Conservation (phyloP, 2,329 filamentous ascomycete genomes). For the Fusarium newnesense region DNA sequence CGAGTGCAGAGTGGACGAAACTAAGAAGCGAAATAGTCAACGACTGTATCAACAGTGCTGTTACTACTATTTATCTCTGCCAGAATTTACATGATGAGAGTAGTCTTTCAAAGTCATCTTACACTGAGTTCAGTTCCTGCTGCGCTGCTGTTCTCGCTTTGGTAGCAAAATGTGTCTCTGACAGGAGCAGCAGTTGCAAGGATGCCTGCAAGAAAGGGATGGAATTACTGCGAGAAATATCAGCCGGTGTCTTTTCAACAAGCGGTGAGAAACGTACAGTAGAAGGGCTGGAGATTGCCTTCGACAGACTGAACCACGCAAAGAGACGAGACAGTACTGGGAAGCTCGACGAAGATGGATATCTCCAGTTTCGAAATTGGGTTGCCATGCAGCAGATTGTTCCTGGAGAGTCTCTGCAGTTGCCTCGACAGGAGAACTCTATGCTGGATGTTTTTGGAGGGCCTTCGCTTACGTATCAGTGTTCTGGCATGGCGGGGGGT, state of each 20-base stretch:
- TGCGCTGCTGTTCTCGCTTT: constrained; percentile 33
- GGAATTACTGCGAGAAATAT: constrained; percentile 23
- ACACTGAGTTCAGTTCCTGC: constrained; percentile 35
- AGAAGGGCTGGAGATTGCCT: constrained; percentile 18
- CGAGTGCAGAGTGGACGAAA: constrained; percentile 6
- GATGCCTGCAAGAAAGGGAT: constrained; percentile 23
- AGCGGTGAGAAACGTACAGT: constrained; percentile 20
- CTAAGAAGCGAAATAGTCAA: constrained; percentile 14
- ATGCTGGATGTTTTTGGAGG: background rate
- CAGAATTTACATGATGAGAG: constrained; percentile 13
- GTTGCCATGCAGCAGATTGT: constrained; percentile 33
- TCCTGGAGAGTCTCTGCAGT: constrained; percentile 18
- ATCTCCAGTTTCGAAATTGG: constrained; percentile 37
- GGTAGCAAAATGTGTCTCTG: constrained; percentile 17
- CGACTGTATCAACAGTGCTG: constrained; percentile 24
- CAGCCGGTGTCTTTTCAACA: constrained; percentile 17
- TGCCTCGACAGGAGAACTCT: constrained; percentile 7
- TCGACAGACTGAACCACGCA: constrained; percentile 9
- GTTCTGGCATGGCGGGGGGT: constrained; percentile 4
- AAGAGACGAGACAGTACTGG: background rate
- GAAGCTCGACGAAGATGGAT: constrained; percentile 11
- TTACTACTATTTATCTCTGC: constrained; percentile 30
- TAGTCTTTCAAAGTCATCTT: constrained; percentile 35
- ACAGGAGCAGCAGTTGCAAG: background rate
- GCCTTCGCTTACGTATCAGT: background rate